phyloP scores from a whole-genome alignment of 1,284 basidiomycete genomes.

The Cryptococcus sp. region DNA sequence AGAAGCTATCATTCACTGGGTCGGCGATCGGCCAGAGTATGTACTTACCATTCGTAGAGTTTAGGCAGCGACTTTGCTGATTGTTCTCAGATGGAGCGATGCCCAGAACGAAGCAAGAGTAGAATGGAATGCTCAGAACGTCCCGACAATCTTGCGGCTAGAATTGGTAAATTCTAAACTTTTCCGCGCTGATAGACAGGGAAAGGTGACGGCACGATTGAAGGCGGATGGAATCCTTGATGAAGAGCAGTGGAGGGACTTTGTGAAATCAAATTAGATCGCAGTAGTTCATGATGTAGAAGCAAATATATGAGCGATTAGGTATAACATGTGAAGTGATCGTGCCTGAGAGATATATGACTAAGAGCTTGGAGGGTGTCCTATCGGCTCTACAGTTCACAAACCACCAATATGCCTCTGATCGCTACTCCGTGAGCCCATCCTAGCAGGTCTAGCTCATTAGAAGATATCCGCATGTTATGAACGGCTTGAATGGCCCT shows the following conservation, averaged over 20 bases:
- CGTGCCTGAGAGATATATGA: too few species aligned
- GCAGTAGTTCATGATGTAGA: too few species aligned
- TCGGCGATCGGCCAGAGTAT: constrained; percentile 64
- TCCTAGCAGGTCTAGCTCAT: background rate
- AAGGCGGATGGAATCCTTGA: constrained; percentile 57
- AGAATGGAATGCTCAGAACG: constrained; percentile 59
- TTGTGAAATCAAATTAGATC: too few species aligned
- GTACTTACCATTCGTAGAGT: background rate
- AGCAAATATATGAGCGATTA: background rate
- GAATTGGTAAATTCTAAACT: constrained; percentile 55
- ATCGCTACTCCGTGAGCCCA: constrained; percentile 12
- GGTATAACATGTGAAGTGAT: background rate
- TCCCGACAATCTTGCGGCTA: constrained; percentile 70
- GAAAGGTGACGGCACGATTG: constrained; percentile 56
- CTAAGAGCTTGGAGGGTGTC: too few species aligned
- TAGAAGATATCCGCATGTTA: constrained; percentile 37
- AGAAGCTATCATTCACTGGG: constrained; percentile 64
- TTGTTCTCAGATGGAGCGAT: constrained; percentile 33
- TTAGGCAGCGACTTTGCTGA: too few species aligned
- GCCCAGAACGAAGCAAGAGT: constrained; percentile 59
- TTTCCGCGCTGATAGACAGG: constrained; percentile 48
- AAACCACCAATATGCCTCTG: constrained; percentile 17
- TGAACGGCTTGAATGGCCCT: constrained; percentile 38
- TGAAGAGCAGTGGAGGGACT: constrained; percentile 14
- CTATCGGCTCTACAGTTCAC: too few species aligned